These are phyloP conservation scores for Orbilia blumenaviensis DNA, from an alignment of 2,329 filamentous ascomycete species.

Conservation along the genomic window DNA sequence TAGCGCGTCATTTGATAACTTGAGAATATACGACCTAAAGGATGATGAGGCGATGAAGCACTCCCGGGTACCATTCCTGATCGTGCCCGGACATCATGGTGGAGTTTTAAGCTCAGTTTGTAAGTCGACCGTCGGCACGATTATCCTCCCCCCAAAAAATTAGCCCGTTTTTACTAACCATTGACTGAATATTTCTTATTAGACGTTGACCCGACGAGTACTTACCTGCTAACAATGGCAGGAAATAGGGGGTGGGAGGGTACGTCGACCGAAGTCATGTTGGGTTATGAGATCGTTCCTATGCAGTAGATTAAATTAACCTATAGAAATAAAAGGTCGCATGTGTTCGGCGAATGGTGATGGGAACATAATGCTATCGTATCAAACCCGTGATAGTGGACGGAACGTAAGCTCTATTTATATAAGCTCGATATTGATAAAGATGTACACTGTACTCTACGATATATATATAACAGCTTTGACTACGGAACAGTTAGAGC, in stretches of 20 bases:
- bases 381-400: too few relatives aligned
- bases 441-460: too few relatives aligned
- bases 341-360: too few relatives aligned
- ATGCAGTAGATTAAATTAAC: constrained; percentile 56
- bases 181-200: not conserved
- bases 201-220: constrained; percentile 79
- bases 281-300: constrained; percentile 86
- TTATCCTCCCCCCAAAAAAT: not conserved
- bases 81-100: constrained; percentile 80
- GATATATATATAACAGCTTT: too few relatives aligned
- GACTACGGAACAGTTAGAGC: too few relatives aligned
- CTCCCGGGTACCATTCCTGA: constrained; percentile 90
- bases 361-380: too few relatives aligned
- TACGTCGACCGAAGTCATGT: constrained; percentile 82
- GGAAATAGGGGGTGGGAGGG: constrained; percentile 97
- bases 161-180: not conserved
- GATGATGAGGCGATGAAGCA: constrained; percentile 73
- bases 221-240: constrained; percentile 89
- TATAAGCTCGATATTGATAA: too few relatives aligned
- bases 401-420: too few relatives aligned
- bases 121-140: constrained; percentile 30
- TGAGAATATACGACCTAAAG: constrained; percentile 87
- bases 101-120: constrained; percentile 57
- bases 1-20: constrained; percentile 58
- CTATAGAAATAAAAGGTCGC: not conserved